Evolutionary conservation across 2,329 filamentous ascomycete species (phyloP), one percentile per base, ranked within the genome.

Genomic region (Cercospora beticola): DNA sequence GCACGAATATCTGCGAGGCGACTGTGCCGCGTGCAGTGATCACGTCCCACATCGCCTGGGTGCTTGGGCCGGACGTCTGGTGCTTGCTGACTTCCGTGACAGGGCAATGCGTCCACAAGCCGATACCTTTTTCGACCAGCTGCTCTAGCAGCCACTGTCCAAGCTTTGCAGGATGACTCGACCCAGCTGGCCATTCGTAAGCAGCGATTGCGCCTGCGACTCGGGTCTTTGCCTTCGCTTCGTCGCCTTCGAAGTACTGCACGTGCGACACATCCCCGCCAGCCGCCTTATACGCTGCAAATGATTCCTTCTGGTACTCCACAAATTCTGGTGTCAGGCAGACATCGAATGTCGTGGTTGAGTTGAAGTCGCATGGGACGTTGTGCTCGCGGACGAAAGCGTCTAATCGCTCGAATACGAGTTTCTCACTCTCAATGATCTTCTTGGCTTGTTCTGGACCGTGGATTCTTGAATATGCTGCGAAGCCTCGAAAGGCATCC

Each of bases 151-250:
- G 77, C 77, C 82, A 85, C n/a, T 85, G 83, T 0, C 81, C 80
- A 21, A 85, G 73, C 71, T 84, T 85, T 5, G 83, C 83, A 3
- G 83, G 83, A 72, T 85, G 83, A 36, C 78, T 82, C 3, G 82
- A 84, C 3, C 81, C 83, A 14, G 83, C 83, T 4, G 83, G 81
- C 83, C 83, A 85, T 70, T 85, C 83, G 68, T 85, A 85, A 7
- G 83, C 83, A n/a, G 81, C 78, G 10, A 83, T 64, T 0, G 81
- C 80, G 1, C 74, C 74, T 3, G 73, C 61, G 5, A 84, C 76
- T 30, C 80, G 76, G 0, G 82, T 83, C 65, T 74, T 78, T 7
- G 57, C 56, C 58, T 72, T 73, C 3, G 82, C 82, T 57, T 82
- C 80, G n/a, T 80, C 75, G 18, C 79, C 81, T 33, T 79, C 72